Base-by-base conservation (phyloP, 2,329 filamentous ascomycete genomes). In the Hypoxylon sp. region DNA sequence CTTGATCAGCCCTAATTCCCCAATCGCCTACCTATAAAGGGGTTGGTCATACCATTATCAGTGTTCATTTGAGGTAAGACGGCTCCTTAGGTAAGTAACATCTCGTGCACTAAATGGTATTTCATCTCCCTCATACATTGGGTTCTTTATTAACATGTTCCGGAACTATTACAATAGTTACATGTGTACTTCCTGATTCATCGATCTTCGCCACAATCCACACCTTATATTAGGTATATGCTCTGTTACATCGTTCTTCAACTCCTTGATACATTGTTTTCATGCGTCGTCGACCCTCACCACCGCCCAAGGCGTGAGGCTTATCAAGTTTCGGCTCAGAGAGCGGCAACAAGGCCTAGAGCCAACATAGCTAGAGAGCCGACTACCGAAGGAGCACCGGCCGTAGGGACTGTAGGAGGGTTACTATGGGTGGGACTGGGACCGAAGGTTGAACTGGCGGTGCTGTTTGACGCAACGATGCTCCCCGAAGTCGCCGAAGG, bases 291-390 rank as follows among this genome's bases (percentile, higher is more conserved):
- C 14, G 14, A 0, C 11, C 33, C 22, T 42, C 10, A 11, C 11
- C 24, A 5, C 0, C 19, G 17, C 3, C 37, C 10, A 3, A 35
- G 8, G 3, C 2, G 6, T 10, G 8, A 37, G 6, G 37, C 13
- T n/a, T 10, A n/a, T 33, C 17, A 42, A 33, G 11, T 14, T 3
- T 9, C 13, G 13, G n/a, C 19, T 50, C 57, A 70, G 10, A 72
- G 58, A 44, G 67, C 63, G 11, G 60, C 64, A 1, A 65, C 35
- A 44, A 69, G 65, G 17, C 72, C 69, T 19, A 74, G 54, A 24
- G 33, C 65, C n/a, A 73, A 13, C 58, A 73, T 65, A 53, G 61
- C 72, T 2, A 74, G 33, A 10, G 54, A 46, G 31, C 69, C 55
- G 9, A 63, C 65, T 2, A 71, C 50, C 10, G 67, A 65, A 6